Conservation (phyloP, 2,329 filamentous ascomycete species). For the Cryphonectria parasitica region DNA sequence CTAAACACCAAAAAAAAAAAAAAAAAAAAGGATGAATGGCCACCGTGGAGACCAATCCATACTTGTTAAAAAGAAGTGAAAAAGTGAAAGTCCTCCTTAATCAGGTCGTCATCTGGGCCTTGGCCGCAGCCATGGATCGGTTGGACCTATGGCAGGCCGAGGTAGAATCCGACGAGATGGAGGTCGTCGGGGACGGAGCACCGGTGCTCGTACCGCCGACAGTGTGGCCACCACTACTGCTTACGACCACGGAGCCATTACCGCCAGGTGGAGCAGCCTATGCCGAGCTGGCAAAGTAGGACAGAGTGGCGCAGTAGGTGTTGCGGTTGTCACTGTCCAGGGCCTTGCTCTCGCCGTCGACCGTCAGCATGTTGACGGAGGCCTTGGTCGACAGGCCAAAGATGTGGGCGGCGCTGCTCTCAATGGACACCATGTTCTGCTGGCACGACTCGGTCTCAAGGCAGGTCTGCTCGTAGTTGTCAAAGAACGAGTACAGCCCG, state of each 20-base stretch:
- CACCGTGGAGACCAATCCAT: slow-evolving; percentile 14
- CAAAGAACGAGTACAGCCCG: slow-evolving; percentile 81
- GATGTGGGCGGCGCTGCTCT: slow-evolving; percentile 65
- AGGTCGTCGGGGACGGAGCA: neutral
- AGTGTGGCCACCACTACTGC: neutral
- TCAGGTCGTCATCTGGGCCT: neutral
- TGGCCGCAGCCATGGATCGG: slow-evolving; percentile 7
- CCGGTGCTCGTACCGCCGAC: neutral
- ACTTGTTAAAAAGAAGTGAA: slow-evolving; percentile 22
- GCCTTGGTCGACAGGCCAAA: slow-evolving; percentile 78
- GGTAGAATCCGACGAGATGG: neutral
- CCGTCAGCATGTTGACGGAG: slow-evolving; percentile 71
- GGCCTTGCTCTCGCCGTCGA: slow-evolving; percentile 58
- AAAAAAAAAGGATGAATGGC: neutral
- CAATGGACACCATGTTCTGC: slow-evolving; percentile 75
- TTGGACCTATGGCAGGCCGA: neutral
- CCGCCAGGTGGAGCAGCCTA: slow-evolving; percentile 18
- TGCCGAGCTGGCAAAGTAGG: slow-evolving; percentile 47
- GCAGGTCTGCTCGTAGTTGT: slow-evolving; percentile 78
- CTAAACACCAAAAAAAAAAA: slow-evolving; percentile 18
- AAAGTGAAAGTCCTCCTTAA: neutral
- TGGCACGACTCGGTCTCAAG: slow-evolving; percentile 72
- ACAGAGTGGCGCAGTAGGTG: slow-evolving; percentile 66
- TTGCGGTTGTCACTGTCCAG: slow-evolving; percentile 66
- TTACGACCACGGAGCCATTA: neutral